Evolutionary conservation across 495 filamentous ascomycete species (phyloP).

Genomic region (Aspergillus wentii): DNA sequence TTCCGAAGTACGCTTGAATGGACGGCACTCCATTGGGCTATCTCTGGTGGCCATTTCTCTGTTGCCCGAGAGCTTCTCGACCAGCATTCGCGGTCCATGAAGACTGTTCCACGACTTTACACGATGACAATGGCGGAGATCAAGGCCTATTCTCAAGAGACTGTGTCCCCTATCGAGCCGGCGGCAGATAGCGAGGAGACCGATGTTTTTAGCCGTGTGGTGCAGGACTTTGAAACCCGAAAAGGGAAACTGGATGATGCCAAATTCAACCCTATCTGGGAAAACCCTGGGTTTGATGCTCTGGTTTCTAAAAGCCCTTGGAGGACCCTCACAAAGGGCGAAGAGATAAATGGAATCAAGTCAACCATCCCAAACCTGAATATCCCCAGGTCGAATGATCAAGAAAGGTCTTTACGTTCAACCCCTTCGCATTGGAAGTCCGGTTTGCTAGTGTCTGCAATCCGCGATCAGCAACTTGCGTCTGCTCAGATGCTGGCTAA

Average conservation of each 20-base stretch:
- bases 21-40: conserved; percentile 14
- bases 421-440: conserved; percentile 4
- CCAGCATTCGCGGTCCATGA: neutral
- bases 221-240: conserved; percentile 3
- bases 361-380: neutral
- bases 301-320: conserved; percentile 2
- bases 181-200: conserved; percentile 1
- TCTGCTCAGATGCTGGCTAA: conserved; percentile 8
- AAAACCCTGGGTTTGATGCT: neutral
- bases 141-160: neutral
- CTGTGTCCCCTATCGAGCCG: neutral
- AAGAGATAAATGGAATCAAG: conserved; percentile 1
- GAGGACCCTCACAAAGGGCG: conserved; percentile 6
- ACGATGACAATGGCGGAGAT: conserved; percentile 2
- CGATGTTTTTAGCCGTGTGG: conserved; percentile 3
- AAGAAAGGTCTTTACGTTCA: neutral
- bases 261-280: conserved; percentile 9
- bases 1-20: conserved; percentile 5
- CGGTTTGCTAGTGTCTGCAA: conserved; percentile 3
- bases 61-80: conserved; percentile 7
- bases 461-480: conserved; percentile 5
- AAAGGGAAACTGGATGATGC: neutral
- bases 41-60: conserved; percentile 4
- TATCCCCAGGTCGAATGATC: neutral
- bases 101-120: neutral